Conservation (phyloP, 2,329 filamentous ascomycete genomes). For the Fusarium agapanthi region DNA sequence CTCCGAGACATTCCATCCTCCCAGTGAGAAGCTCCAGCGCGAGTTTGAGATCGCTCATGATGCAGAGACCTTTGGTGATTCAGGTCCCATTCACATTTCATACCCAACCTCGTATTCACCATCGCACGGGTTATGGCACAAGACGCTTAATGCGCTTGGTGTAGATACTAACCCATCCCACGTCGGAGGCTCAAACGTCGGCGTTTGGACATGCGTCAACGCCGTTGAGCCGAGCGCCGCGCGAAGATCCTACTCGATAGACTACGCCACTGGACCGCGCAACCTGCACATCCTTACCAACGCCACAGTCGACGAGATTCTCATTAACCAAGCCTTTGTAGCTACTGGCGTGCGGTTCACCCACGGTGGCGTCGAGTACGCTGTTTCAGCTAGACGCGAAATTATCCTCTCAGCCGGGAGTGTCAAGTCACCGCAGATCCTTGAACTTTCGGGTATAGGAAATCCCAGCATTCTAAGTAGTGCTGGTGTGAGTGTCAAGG, state of each 20-base stretch:
- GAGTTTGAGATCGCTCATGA: constrained; percentile 52
- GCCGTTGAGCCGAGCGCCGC: constrained; percentile 57
- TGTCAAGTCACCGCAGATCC: constrained; percentile 64
- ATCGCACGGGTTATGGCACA: constrained; percentile 58
- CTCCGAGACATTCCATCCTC: constrained; percentile 57
- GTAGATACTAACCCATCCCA: constrained; percentile 53
- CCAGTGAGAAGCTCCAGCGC: constrained; percentile 45
- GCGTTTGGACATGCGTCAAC: constrained; percentile 59
- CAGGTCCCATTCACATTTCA: constrained; percentile 59
- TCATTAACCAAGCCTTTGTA: constrained; percentile 32
- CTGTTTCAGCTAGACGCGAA: constrained; percentile 56
- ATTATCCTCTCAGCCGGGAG: constrained; percentile 68
- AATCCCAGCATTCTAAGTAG: constrained; percentile 47
- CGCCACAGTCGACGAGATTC: constrained; percentile 41
- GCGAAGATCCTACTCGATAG: constrained; percentile 58
- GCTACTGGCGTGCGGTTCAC: constrained; percentile 48
- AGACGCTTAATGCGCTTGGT: constrained; percentile 55
- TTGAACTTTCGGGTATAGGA: constrained; percentile 71
- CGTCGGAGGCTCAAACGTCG: constrained; percentile 59
- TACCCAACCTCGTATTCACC: constrained; percentile 52
- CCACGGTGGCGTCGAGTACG: constrained; percentile 48
- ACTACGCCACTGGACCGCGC: constrained; percentile 53
- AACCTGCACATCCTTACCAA: constrained; percentile 53
- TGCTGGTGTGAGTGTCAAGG: constrained; percentile 50
- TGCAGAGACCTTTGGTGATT: constrained; percentile 51